Evolutionary conservation across 345 rosid species (phyloP).

Genomic region (Corchorus olitorius): DNA sequence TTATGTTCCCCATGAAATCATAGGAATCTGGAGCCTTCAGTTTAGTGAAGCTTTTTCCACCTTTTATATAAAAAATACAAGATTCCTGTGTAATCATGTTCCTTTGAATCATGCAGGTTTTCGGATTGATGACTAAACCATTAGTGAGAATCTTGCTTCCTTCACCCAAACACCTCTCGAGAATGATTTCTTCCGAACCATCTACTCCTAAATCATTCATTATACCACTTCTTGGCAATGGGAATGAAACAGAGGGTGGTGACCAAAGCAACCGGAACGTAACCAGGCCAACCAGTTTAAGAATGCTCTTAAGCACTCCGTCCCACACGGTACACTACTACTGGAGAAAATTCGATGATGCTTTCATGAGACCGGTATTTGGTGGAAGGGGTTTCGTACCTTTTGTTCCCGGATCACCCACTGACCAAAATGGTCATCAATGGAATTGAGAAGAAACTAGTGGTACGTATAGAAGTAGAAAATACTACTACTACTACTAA

Average conservation of each 20-base stretch:
- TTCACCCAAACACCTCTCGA: slow-evolving; percentile 41
- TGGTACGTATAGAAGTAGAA: background rate
- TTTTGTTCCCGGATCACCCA: slow-evolving; percentile 64
- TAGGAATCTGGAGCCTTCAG: background rate
- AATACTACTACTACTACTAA: slow-evolving; percentile 18
- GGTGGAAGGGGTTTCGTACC: slow-evolving; percentile 89
- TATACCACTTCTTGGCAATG: slow-evolving; percentile 55
- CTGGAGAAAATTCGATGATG: slow-evolving; percentile 77
- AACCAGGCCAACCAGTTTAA: slow-evolving; percentile 40
- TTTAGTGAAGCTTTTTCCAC: background rate
- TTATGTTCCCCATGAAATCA: background rate
- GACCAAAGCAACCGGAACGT: slow-evolving; percentile 25
- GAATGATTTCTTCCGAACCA: slow-evolving; percentile 56
- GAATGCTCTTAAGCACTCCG: slow-evolving; percentile 65
- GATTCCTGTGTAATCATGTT: background rate
- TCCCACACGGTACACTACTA: slow-evolving; percentile 75
- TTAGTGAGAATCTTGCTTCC: slow-evolving; percentile 76
- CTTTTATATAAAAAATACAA: background rate
- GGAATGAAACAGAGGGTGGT: slow-evolving; percentile 36
- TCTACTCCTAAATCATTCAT: slow-evolving; percentile 57
- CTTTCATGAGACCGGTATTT: slow-evolving; percentile 88
- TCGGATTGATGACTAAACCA: slow-evolving; percentile 86
- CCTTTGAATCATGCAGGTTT: slow-evolving; percentile 53
- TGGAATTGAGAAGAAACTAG: slow-evolving; percentile 36
- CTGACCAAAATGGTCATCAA: slow-evolving; percentile 41